phyloP scores from a whole-genome alignment of 2,329 filamentous ascomycete species.

The Xylariaceae sp. region DNA sequence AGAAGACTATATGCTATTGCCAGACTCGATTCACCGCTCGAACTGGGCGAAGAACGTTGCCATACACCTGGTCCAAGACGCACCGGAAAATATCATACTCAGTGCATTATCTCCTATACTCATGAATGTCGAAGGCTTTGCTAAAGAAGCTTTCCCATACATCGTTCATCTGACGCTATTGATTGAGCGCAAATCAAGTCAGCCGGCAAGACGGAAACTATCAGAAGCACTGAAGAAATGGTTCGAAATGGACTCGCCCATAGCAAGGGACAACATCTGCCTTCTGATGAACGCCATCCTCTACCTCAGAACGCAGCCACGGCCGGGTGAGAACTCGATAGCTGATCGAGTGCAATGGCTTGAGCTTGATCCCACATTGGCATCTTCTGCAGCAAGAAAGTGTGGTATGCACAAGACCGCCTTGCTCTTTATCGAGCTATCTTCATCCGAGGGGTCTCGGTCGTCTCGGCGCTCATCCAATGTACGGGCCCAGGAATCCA shows the following conservation, averaged over 20 bases:
- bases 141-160: conserved; percentile 71
- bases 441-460: conserved; percentile 41
- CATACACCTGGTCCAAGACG: conserved; percentile 54
- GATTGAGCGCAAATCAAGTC: conserved; percentile 58
- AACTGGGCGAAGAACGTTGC: conserved; percentile 60
- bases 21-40: conserved; percentile 38
- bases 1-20: conserved; percentile 33
- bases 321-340: conserved; percentile 70
- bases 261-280: conserved; percentile 57
- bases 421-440: conserved; percentile 74
- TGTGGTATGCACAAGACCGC: conserved; percentile 87
- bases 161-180: conserved; percentile 76
- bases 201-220: conserved; percentile 53
- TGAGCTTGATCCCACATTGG: conserved; percentile 67
- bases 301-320: conserved; percentile 77
- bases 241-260: conserved; percentile 46
- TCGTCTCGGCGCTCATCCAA: conserved; percentile 63
- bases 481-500: conserved; percentile 48
- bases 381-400: conserved; percentile 63
- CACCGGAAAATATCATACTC: conserved; percentile 61
- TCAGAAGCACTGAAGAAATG: conserved; percentile 61
- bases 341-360: conserved; percentile 80
- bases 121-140: conserved; percentile 59
- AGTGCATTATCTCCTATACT: conserved; percentile 63
- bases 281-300: conserved; percentile 73